Evolutionary conservation across 164 flowering plant genomes (phyloP).

Genomic region (Magnolia kwangsiensis): DNA sequence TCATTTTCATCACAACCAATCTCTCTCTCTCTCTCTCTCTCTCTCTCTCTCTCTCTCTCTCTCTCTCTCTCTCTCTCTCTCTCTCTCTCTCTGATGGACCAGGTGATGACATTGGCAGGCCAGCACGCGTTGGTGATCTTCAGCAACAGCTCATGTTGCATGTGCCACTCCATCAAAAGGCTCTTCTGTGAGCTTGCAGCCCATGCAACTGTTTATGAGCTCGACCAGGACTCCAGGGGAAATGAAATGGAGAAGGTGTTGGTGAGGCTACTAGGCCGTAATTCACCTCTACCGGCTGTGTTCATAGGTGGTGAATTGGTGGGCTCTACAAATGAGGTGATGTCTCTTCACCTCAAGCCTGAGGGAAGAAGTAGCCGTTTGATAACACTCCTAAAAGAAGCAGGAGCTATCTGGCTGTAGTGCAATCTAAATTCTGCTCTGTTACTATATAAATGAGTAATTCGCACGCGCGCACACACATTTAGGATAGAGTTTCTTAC

Average conservation of each 20-base stretch:
- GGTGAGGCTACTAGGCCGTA: slow-evolving; percentile 21
- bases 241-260: slow-evolving; percentile 35
- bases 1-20: background rate
- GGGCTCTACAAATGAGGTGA: slow-evolving; percentile 25
- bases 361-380: slow-evolving; percentile 30
- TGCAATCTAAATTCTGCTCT: background rate
- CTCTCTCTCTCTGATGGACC: slow-evolving; percentile 20
- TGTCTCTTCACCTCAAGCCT: slow-evolving; percentile 35
- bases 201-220: slow-evolving; percentile 35
- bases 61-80: background rate
- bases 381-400: slow-evolving; percentile 32
- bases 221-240: slow-evolving; percentile 31
- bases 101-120: slow-evolving; percentile 19
- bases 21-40: too few species aligned
- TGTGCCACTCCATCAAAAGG: slow-evolving; percentile 36
- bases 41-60: too few species aligned
- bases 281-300: slow-evolving; percentile 33
- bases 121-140: slow-evolving; percentile 40
- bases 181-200: slow-evolving; percentile 36
- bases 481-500: background rate
- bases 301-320: slow-evolving; percentile 33
- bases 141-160: slow-evolving; percentile 9
- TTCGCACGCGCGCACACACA: background rate
- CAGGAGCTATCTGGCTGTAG: slow-evolving; percentile 37
- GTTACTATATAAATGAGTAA: background rate